Conservation (phyloP, 257 asterid genomes). For the Jasminum sambac region DNA sequence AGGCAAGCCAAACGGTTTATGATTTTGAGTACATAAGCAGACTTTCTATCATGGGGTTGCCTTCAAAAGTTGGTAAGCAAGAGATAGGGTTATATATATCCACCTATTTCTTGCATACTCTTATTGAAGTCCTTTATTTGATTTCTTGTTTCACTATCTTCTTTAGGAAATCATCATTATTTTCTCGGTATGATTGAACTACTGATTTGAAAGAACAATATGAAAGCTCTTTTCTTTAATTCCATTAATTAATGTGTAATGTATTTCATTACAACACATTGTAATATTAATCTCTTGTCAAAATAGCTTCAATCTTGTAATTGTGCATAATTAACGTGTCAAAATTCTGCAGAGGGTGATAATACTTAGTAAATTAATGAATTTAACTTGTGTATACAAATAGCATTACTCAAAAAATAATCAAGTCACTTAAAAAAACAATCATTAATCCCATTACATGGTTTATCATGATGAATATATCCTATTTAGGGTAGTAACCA, state of each 20-base stretch:
- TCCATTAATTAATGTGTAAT: not conserved
- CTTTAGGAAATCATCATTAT: slow-evolving; percentile 17
- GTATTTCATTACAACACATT: not conserved
- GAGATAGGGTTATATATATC: slow-evolving; percentile 16
- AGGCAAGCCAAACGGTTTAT: slow-evolving; percentile 16
- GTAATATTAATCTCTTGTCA: too few species aligned
- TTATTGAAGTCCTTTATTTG: not conserved
- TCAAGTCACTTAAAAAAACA: too few species aligned
- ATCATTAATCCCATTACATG: too few species aligned
- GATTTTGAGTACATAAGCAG: slow-evolving; percentile 35
- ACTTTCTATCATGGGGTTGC: slow-evolving; percentile 45
- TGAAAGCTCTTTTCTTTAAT: not conserved
- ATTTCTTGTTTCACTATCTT: slow-evolving; percentile 2
- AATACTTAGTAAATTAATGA: too few species aligned
- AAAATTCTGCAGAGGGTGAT: too few species aligned
- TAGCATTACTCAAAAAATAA: too few species aligned
- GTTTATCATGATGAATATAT: too few species aligned
- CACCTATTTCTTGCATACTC: slow-evolving; percentile 6
- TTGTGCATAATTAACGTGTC: too few species aligned
- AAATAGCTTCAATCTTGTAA: too few species aligned
- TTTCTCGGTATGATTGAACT: slow-evolving; percentile 5
- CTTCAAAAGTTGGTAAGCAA: slow-evolving; percentile 33
- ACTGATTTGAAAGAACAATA: slow-evolving; percentile 11
- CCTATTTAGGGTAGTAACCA: not conserved
- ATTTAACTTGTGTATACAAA: too few species aligned